Evolutionary conservation across 2,329 filamentous ascomycete species (phyloP).

Genomic region (Pseudogymnoascus verrucosus): DNA sequence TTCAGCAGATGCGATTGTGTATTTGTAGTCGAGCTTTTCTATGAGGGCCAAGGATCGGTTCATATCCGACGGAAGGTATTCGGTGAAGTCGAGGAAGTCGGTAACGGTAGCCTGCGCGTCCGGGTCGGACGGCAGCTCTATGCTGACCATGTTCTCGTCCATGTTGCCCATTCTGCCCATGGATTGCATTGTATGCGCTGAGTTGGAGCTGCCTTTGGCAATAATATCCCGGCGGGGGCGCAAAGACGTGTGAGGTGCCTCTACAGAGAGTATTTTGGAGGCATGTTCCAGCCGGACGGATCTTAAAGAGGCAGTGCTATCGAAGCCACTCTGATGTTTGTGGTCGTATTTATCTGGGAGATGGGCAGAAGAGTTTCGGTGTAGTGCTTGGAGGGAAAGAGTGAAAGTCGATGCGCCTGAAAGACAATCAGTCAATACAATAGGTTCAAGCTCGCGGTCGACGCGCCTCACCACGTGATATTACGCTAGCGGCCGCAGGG

Average conservation of each 20-base stretch:
- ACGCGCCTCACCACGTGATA: background rate
- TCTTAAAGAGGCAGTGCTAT: background rate
- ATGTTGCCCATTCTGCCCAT: slow-evolving; percentile 21
- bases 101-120: slow-evolving; percentile 63
- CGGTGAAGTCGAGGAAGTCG: slow-evolving; percentile 61
- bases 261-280: background rate
- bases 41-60: slow-evolving; percentile 58
- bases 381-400: background rate
- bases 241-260: background rate
- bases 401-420: background rate
- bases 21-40: slow-evolving; percentile 52
- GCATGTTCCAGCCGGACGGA: background rate
- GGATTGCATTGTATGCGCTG: background rate
- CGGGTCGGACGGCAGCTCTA: slow-evolving; percentile 42
- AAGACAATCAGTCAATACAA: background rate
- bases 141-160: slow-evolving; percentile 22
- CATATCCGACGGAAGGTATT: slow-evolving; percentile 61
- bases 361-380: background rate
- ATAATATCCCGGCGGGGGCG: background rate
- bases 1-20: slow-evolving; percentile 45
- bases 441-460: background rate
- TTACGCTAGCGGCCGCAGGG: background rate
- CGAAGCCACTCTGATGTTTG: background rate
- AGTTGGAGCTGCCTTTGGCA: background rate
- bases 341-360: background rate